Evolutionary conservation across 768 basidiomycete genomes (phyloP).

Genomic region (Pisolithus microcarpus): DNA sequence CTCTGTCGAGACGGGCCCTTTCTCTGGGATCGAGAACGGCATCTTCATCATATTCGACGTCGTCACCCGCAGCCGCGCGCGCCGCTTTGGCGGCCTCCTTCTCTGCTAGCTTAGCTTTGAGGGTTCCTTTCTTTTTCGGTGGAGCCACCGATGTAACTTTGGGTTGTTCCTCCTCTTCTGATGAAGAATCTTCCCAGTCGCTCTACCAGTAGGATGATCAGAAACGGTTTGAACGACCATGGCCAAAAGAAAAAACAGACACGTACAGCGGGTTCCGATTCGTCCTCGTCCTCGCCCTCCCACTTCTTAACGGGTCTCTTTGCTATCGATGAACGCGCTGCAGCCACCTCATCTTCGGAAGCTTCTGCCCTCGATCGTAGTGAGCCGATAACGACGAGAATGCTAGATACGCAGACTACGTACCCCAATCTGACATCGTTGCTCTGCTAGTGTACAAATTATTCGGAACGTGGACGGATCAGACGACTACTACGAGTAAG

Average conservation of each 20-base stretch:
- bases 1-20: conserved; percentile 69
- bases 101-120: conserved; percentile 89
- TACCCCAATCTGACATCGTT: conserved; percentile 45
- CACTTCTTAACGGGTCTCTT: conserved; percentile 52
- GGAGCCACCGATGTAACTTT: conserved; percentile 49
- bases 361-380: conserved; percentile 27
- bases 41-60: conserved; percentile 60
- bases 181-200: conserved; percentile 89
- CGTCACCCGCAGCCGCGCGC: conserved; percentile 34
- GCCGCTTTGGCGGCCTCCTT: conserved; percentile 75
- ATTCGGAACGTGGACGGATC: neutral
- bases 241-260: too few relatives aligned
- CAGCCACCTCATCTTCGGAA: conserved; percentile 31
- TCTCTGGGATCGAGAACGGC: conserved; percentile 73
- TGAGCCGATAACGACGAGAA: conserved; percentile 12
- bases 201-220: conserved; percentile 43
- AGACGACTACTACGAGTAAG: neutral
- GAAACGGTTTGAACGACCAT: neutral
- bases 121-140: conserved; percentile 85
- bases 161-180: conserved; percentile 56
- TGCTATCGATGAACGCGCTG: conserved; percentile 12
- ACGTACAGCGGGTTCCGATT: conserved; percentile 67
- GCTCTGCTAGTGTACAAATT: conserved; percentile 5
- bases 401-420: conserved; percentile 3
- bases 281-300: conserved; percentile 90